phyloP scores from a whole-genome alignment of 768 basidiomycete genomes.

The Boletus rufocinnamomeus region DNA sequence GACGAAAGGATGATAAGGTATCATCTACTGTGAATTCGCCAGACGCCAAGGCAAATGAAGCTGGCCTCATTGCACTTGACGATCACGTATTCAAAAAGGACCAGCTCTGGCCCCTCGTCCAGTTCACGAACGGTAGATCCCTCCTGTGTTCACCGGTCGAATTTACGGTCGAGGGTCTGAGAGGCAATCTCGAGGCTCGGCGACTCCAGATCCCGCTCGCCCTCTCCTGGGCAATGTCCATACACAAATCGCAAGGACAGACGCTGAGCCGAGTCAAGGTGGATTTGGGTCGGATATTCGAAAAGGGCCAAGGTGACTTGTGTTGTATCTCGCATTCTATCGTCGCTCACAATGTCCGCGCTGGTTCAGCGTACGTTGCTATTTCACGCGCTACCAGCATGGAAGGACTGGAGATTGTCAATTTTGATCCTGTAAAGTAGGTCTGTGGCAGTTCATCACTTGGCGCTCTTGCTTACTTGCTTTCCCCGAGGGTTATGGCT shows the following conservation, averaged over 20 bases:
- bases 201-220: slow-evolving; percentile 73
- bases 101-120: slow-evolving; percentile 37
- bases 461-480: neutral
- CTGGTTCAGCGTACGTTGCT: slow-evolving; percentile 34
- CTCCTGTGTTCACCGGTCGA: slow-evolving; percentile 37
- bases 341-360: slow-evolving; percentile 1
- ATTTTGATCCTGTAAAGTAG: slow-evolving; percentile 38
- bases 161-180: slow-evolving; percentile 37
- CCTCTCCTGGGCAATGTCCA: slow-evolving; percentile 96
- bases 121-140: slow-evolving; percentile 34
- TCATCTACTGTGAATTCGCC: slow-evolving; percentile 2
- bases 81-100: slow-evolving; percentile 14
- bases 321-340: neutral
- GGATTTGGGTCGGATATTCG: slow-evolving; percentile 88
- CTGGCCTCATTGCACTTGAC: slow-evolving; percentile 25
- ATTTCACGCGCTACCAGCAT: slow-evolving; percentile 44
- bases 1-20: slow-evolving; percentile 12
- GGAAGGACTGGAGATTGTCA: slow-evolving; percentile 42
- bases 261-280: slow-evolving; percentile 93
- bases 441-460: neutral
- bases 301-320: slow-evolving; percentile 61
- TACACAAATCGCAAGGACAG: slow-evolving; percentile 98
- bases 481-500: slow-evolving; percentile 35
- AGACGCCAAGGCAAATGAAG: neutral
- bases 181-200: slow-evolving; percentile 37